These are phyloP conservation scores for Lactarius pseudohatsudake DNA, from an alignment of 768 basidiomycete genomes.

Conservation along the genomic window DNA sequence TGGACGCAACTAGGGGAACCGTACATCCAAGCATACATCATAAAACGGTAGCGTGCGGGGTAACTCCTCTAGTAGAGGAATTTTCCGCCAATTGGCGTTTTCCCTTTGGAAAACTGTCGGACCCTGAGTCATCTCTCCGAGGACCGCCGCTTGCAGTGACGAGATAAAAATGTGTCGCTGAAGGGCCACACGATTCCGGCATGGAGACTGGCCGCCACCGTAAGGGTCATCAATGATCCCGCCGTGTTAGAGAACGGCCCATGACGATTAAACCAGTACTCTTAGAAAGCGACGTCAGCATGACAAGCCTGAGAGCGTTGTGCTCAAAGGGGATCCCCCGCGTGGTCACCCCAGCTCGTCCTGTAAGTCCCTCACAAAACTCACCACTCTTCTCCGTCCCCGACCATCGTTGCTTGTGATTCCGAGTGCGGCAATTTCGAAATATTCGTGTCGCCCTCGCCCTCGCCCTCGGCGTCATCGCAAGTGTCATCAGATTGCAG, in stretches of 20 bases:
- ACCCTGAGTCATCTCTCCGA: not conserved
- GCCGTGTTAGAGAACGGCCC: not conserved
- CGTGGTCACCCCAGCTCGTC: not conserved
- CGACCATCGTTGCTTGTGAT: not conserved
- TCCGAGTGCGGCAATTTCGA: not conserved
- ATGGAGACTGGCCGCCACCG: not conserved
- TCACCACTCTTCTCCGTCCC: not conserved
- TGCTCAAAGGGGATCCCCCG: not conserved
- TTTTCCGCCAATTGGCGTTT: not conserved
- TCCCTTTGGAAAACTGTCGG: not conserved
- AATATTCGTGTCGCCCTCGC: not conserved
- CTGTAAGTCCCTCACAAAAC: not conserved
- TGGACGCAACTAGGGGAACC: not conserved
- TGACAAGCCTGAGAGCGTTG: not conserved
- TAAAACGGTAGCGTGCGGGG: not conserved
- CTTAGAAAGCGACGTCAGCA: not conserved
- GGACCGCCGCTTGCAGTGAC: not conserved
- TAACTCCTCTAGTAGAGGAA: not conserved
- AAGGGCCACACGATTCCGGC: not conserved
- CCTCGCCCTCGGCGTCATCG: not conserved
- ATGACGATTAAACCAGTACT: not conserved
- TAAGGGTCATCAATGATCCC: not conserved
- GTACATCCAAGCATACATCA: not conserved
- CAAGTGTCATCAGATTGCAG: not conserved
- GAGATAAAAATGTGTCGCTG: not conserved